Percentiles rank a stretch among this genome's conserved stretches.
phyloP scores from a whole-genome alignment of 139 green algal genomes.

The Marvania coccoides region DNA sequence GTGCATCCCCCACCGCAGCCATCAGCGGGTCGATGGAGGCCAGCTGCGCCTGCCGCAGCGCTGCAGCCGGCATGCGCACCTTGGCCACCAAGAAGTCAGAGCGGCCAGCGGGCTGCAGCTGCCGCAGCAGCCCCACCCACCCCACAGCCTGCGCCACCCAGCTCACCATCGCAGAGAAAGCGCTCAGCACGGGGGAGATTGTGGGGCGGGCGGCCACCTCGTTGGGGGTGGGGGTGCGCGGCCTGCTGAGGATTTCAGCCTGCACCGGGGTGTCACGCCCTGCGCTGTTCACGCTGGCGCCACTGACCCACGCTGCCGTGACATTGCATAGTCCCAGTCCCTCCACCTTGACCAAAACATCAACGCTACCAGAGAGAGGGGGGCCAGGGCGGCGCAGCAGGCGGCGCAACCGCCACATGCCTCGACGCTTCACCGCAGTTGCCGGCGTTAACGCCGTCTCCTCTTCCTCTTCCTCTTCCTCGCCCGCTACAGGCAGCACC shows the following conservation, averaged over 20 bases:
- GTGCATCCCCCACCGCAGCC: not conserved
- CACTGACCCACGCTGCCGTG: not conserved
- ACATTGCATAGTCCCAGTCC: constrained; percentile 16
- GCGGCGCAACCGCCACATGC: not conserved
- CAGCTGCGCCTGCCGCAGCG: not conserved
- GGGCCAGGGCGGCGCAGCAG: not conserved
- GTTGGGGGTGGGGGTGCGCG: not conserved
- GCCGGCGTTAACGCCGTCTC: not conserved
- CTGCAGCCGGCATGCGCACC: constrained; percentile 8
- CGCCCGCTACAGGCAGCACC: too few relatives aligned
- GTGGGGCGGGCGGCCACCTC: not conserved
- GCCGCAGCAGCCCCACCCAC: constrained; percentile 13
- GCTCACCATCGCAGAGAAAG: not conserved
- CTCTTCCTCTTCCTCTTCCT: not conserved
- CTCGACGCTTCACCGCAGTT: not conserved
- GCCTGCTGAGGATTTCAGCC: not conserved
- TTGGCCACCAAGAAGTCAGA: constrained; percentile 13
- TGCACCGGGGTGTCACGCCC: not conserved
- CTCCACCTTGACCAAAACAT: constrained; percentile 16
- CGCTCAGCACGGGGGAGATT: not conserved
- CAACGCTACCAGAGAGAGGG: not conserved
- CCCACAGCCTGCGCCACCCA: constrained; percentile 10
- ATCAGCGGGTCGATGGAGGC: not conserved
- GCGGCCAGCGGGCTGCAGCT: constrained; percentile 16
- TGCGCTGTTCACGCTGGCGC: not conserved